Percentiles rank a stretch among this genome's conserved stretches.
phyloP scores from a whole-genome alignment of 129 eudicot genomes.

The Gnaphalium uliginosum region DNA sequence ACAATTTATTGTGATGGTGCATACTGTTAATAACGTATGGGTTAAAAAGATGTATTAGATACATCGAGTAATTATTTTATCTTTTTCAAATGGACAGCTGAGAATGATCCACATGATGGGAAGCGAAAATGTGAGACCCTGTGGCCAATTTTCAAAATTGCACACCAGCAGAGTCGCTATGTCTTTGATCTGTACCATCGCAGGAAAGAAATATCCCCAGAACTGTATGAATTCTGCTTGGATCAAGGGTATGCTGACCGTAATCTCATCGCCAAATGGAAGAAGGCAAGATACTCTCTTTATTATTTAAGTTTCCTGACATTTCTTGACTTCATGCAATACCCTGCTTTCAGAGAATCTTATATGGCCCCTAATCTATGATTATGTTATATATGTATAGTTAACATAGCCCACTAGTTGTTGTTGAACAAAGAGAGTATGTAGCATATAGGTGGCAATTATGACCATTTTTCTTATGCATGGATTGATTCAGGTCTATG shows the following conservation, averaged over 20 bases:
- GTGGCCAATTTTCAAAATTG: conserved; percentile 91
- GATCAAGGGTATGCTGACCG: conserved; percentile 93
- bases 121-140: conserved; percentile 81
- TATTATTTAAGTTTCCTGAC: not conserved
- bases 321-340: not conserved
- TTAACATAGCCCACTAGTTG: conserved; percentile 3
- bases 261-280: conserved; percentile 91
- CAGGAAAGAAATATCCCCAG: conserved; percentile 81
- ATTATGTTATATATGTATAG: not conserved
- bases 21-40: not conserved
- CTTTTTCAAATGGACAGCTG: conserved; percentile 45
- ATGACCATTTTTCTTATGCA: not conserved
- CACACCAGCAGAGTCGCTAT: conserved; percentile 90
- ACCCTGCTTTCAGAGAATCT: not conserved
- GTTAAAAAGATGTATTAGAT: not conserved
- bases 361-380: not conserved
- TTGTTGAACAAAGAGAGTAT: not conserved
- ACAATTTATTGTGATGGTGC: not conserved
- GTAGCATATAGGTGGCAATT: not conserved
- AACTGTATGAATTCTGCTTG: conserved; percentile 83
- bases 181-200: conserved; percentile 75
- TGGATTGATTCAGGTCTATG: not conserved
- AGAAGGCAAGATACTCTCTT: conserved; percentile 50
- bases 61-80: not conserved
- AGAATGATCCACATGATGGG: conserved; percentile 82